Base-by-base conservation (phyloP, 2,329 filamentous ascomycete genomes). In the Mariannaea elegans region DNA sequence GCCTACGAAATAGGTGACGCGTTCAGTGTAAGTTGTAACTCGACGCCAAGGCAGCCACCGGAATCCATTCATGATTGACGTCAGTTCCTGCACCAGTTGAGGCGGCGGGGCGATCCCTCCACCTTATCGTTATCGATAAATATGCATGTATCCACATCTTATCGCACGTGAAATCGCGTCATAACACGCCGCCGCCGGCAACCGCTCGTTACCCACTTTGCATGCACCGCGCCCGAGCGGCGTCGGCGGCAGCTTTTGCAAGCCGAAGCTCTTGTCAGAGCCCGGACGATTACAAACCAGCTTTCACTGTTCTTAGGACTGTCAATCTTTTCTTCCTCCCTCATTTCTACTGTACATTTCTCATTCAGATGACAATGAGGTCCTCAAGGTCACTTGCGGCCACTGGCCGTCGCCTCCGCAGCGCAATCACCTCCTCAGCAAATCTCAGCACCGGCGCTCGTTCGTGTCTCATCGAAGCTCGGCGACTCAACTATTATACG, bases 161-260 rank as follows among this genome's bases (percentile, higher is more conserved):
- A 61, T 69, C 58, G 54, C 69, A 71, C 69, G 69, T 71, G 69
- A 62, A 64, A 71, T 71, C 63, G 66, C 69, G 68, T 65, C 69
- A 71, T 71, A 19, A 29, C 27, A 45, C 56, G 55, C 63, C 54
- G 49, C 46, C 47, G 52, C 50, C 56, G 56, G 56, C 44, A 50
- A 31, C 50, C 56, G 39, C 24, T 59, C 14, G 27, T 14, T 41
- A 61, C 48, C 68, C 66, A 64, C 50, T 34, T 29, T 39, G 32
- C n/a, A 54, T 47, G 53, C 49, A 65, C 56, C 65, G 65, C 45
- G 45, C 67, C 54, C 63, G 61, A 56, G 48, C 45, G 53, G 55
- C 49, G 56, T 54, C 59, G 56, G 56, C 50, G 45, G 46, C 21
- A 24, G 41, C 41, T 31, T 18, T 42, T 51, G 23, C 31, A 42